Base-by-base conservation (phyloP, 2,329 filamentous ascomycete genomes). In the Xylaria polymorpha region DNA sequence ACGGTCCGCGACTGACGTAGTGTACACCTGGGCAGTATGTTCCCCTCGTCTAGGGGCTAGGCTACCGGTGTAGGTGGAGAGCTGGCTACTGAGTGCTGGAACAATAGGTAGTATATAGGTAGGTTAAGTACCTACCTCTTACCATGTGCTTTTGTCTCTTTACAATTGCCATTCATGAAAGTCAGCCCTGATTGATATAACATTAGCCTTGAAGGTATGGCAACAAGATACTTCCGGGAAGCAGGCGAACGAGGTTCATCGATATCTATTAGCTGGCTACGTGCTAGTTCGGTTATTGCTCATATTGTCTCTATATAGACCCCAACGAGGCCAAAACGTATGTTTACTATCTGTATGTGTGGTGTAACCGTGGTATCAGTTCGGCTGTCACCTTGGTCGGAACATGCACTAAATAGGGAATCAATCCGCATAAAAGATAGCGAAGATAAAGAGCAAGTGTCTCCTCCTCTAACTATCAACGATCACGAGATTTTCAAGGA, bases 321-420 rank as follows among this genome's bases (percentile, higher is more conserved):
- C 43, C 14, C 0, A 18, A 50, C n/a, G 22, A 20, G 20, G 8
- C 25, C 25, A 35, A 25, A 20, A 29, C 39, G 3, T 4, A 20
- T 37, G 18, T 50, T 14, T 57, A 29, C 8, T 57, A 43, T 25
- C n/a, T 50, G 12, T 3, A 25, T 25, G 4, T 29, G 43, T 29
- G 43, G 32, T 32, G 10, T 3, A 8, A 66, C 39, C n/a, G 20
- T 18, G 25, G 25, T 35, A n/a, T 22, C 29, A 32, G 8, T 41
- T 41, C 37, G 29, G 29, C 8, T 66, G 29, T 46, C 39, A 62
- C 62, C 39, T 29, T 15, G 44, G 22, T 25, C 39, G 66, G 66
- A 4, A 62, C 29, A 53, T 32, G 8, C 22, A 55, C 67, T 37
- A 61, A 58, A 37, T 2, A 14, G 39, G 58, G 10, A 66, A 58